phyloP scores from a whole-genome alignment of 176 grass and related monocot genomes.

The Zoysia pacifica region DNA sequence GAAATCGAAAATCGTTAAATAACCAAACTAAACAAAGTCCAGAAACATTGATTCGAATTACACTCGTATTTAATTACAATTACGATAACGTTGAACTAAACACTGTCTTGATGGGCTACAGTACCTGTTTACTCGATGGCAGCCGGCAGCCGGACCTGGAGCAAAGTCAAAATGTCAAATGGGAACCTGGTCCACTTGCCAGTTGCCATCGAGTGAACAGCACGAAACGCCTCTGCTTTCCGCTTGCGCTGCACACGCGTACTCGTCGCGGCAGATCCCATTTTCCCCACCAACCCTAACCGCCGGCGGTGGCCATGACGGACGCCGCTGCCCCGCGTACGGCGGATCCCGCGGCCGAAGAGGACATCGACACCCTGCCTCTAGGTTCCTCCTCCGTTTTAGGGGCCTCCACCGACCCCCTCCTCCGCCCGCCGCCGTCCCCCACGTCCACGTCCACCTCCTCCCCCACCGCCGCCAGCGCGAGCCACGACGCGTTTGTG shows the following conservation, averaged over 20 bases:
- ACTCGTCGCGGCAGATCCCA: conserved; percentile 12
- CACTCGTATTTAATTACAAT: too few relatives aligned
- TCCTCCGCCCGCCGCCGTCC: conserved; percentile 57
- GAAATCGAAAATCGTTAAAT: too few relatives aligned
- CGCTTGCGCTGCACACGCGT: background rate
- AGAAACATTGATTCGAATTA: too few relatives aligned
- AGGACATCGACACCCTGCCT: conserved; percentile 58
- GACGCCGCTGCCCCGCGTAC: conserved; percentile 40
- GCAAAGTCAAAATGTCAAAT: background rate
- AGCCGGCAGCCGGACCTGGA: background rate
- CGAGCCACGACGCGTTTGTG: conserved; percentile 31
- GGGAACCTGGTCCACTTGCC: conserved; percentile 9
- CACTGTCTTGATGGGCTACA: too few relatives aligned
- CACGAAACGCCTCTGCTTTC: conserved; percentile 13
- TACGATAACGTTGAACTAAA: too few relatives aligned
- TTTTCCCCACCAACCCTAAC: conserved; percentile 26
- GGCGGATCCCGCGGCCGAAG: conserved; percentile 7
- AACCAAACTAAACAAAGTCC: too few relatives aligned
- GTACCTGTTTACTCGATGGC: background rate
- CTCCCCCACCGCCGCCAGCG: conserved; percentile 15
- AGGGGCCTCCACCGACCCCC: conserved; percentile 56
- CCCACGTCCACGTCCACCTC: conserved; percentile 33
- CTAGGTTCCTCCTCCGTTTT: conserved; percentile 48
- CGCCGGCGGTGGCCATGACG: conserved; percentile 47
- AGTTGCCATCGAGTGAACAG: conserved; percentile 17